phyloP scores from a whole-genome alignment of 345 rosid species.

The Gynandropsis gynandra region DNA sequence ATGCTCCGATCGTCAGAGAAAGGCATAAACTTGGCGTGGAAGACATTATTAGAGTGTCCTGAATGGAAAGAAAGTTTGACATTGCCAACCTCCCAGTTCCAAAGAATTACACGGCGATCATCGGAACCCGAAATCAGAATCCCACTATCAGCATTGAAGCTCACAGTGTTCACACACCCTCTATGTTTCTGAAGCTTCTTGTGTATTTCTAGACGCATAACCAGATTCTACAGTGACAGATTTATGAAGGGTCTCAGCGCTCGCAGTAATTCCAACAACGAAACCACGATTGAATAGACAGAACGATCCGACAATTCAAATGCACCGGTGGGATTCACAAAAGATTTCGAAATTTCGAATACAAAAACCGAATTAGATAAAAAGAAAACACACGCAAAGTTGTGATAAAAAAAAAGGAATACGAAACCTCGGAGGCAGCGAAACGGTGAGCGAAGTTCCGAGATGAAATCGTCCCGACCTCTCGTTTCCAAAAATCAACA shows the following conservation, averaged over 20 bases:
- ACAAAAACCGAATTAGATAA: not conserved
- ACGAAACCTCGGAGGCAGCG: conserved; percentile 63
- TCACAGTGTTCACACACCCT: conserved; percentile 80
- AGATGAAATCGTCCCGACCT: conserved; percentile 64
- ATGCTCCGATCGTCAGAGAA: conserved; percentile 66
- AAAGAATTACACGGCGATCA: conserved; percentile 55
- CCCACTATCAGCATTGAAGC: conserved; percentile 56
- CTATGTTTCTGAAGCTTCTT: conserved; percentile 57
- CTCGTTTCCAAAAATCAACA: conserved; percentile 63
- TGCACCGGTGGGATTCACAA: not conserved
- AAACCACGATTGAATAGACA: not conserved
- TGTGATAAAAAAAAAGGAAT: not conserved
- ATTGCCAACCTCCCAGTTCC: conserved; percentile 76
- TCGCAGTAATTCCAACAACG: too few relatives aligned
- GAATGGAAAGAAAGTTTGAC: conserved; percentile 60
- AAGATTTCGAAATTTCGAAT: not conserved
- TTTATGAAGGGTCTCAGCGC: not conserved
- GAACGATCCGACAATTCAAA: not conserved
- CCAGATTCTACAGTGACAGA: conserved; percentile 45
- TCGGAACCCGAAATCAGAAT: conserved; percentile 79
- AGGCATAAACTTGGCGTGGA: conserved; percentile 86
- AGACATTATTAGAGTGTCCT: conserved; percentile 64
- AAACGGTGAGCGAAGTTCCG: conserved; percentile 66
- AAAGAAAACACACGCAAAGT: not conserved
- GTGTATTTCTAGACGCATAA: conserved; percentile 51